Percentiles rank a stretch among this genome's conserved stretches.
Conservation (phyloP, 306 rosid species). For the Begonia loranthoides region DNA sequence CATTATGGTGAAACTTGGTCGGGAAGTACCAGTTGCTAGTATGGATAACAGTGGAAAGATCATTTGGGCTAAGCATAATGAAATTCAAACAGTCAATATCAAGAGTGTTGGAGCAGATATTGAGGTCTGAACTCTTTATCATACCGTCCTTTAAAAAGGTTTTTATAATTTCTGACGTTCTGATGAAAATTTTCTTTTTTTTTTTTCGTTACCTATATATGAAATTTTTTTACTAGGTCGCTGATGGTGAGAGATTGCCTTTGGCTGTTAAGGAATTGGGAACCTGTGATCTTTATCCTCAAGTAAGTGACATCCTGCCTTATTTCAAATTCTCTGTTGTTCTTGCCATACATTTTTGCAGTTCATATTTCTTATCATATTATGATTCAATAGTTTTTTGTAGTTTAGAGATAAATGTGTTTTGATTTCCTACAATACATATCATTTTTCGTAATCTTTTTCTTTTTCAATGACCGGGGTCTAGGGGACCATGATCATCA, state of each 20-base stretch:
- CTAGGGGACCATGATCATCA: too few species aligned
- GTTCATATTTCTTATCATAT: too few species aligned
- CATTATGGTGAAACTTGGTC: slow-evolving; percentile 93
- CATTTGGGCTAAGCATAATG: slow-evolving; percentile 98
- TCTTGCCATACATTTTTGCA: background rate
- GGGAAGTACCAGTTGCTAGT: slow-evolving; percentile 94
- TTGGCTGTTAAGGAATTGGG: slow-evolving; percentile 95
- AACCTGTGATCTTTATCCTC: slow-evolving; percentile 96
- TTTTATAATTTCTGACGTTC: background rate
- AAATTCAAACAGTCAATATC: slow-evolving; percentile 88
- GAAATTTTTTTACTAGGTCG: slow-evolving; percentile 32
- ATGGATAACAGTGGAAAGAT: slow-evolving; percentile 94
- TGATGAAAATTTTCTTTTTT: background rate
- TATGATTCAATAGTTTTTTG: too few species aligned
- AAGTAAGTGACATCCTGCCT: slow-evolving; percentile 28
- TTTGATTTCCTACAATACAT: too few species aligned
- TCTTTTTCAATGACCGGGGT: too few species aligned
- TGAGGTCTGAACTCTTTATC: slow-evolving; percentile 46
- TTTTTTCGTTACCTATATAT: background rate
- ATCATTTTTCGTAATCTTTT: too few species aligned
- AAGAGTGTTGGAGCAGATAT: slow-evolving; percentile 76
- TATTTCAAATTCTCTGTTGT: background rate
- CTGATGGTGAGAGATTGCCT: slow-evolving; percentile 93
- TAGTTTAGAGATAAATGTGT: too few species aligned
- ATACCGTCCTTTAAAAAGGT: background rate